A percentile compares a stretch with the other conserved stretches of the same genome.
phyloP scores from a whole-genome alignment of 352 stramenopile genomes.

The Phytophthora nicotianae region DNA sequence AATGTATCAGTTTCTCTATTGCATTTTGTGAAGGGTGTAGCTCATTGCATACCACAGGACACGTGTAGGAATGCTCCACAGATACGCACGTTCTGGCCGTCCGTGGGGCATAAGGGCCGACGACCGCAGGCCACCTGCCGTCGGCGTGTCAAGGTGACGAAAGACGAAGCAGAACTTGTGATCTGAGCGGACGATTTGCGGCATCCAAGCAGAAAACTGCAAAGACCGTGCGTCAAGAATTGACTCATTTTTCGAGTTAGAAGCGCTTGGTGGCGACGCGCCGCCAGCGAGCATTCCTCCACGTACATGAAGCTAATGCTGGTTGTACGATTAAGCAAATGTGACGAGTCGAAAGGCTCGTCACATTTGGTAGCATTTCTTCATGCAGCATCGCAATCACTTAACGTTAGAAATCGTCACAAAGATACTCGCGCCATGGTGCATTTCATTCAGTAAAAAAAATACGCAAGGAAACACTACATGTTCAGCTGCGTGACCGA shows the following conservation, averaged over 20 bases:
- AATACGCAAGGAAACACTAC: slow-evolving; percentile 7
- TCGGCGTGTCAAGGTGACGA: background rate
- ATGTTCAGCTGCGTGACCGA: slow-evolving; percentile 34
- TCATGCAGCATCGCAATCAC: background rate
- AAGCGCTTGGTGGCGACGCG: no score
- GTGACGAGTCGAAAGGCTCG: slow-evolving; percentile 1
- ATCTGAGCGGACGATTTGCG: slow-evolving; percentile 21
- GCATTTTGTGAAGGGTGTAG: slow-evolving; percentile 2
- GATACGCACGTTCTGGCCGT: background rate
- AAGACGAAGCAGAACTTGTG: slow-evolving; percentile 15
- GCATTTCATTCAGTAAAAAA: background rate
- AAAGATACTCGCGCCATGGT: slow-evolving; percentile 1
- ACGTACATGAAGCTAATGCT: background rate
- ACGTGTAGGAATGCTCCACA: background rate
- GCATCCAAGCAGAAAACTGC: slow-evolving; percentile 7
- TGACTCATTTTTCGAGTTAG: background rate
- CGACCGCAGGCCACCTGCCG: background rate
- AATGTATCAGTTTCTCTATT: slow-evolving; percentile 29
- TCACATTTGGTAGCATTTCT: slow-evolving; percentile 11
- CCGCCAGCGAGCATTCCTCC: slow-evolving; percentile 6
- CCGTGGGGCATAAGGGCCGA: no score
- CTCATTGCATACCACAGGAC: background rate
- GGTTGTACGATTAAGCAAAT: background rate
- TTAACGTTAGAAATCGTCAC: no score
- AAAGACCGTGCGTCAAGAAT: slow-evolving; percentile 3